These are phyloP conservation scores for Cyamopsis tetragonoloba DNA, from an alignment of 306 rosid genomes.

Conservation along the genomic window DNA sequence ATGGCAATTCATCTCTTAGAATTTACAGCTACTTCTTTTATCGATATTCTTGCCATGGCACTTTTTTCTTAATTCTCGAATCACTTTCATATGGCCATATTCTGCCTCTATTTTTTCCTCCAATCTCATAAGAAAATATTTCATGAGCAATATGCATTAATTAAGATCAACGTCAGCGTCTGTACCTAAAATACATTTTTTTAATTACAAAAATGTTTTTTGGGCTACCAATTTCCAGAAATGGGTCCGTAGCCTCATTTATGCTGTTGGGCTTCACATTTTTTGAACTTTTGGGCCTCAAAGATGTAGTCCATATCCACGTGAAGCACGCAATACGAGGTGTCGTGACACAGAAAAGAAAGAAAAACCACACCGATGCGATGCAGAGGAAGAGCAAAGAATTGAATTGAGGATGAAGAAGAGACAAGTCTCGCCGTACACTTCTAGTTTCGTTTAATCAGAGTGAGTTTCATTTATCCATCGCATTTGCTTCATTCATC, in stretches of 20 bases:
- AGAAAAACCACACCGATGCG: neutral
- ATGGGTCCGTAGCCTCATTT: neutral
- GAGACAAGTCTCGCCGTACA: neutral
- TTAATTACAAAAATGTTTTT: too few relatives aligned
- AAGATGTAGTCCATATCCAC: neutral
- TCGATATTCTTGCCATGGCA: neutral
- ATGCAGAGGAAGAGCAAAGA: too few relatives aligned
- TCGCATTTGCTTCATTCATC: neutral
- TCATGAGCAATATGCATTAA: too few relatives aligned
- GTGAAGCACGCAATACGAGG: slow-evolving; percentile 26
- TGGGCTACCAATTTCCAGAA: too few relatives aligned
- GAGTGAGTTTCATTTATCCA: neutral
- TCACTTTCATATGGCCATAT: neutral
- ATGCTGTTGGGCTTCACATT: neutral
- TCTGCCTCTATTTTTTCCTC: too few relatives aligned
- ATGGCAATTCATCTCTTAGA: neutral
- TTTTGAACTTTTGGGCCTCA: neutral
- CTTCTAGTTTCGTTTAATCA: neutral
- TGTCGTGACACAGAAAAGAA: neutral
- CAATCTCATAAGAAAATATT: too few relatives aligned
- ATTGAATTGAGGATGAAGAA: neutral
- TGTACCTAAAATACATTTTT: too few relatives aligned
- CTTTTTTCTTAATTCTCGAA: neutral
- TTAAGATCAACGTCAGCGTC: too few relatives aligned
- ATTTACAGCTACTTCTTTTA: neutral